Base-by-base conservation (phyloP, 208 protist species). In the Trypanosoma brucei region DNA sequence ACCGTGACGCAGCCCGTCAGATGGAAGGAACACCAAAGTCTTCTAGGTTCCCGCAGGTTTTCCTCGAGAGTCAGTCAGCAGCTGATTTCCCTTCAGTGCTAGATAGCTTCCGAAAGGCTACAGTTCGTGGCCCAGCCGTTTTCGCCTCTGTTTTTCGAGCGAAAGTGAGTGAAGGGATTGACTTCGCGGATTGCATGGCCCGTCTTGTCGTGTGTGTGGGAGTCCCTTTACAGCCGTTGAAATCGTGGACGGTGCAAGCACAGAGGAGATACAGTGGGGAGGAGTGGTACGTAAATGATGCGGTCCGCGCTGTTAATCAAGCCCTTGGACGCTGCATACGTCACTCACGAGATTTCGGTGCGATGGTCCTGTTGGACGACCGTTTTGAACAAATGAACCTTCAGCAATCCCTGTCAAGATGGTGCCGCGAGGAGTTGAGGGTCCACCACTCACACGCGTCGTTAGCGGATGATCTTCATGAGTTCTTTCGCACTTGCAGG, bases 291-390 rank as follows among this genome's bases (percentile, higher is more conserved):
- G 55, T 59, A 0, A 79, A 65, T 34, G 83, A 96, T 44, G 85
- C 96, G 0, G 70, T 91, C 45, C 81, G 96, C 9, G 94, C 96
- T 2, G 94, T 98, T 9, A 99, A 99, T 68, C 97, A 99, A 73
- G 93, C 95, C 5, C 79, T 98, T 6, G 97, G 97, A 31, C 84
- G 97, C 11, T 96, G 97, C 55, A 94, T 99, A 55, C 85, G 97
- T 0, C 95, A 99, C 59, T 50, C 59, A 8, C 53, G 83, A 7
- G 97, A 99, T 79, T 98, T 93, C 68, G 97, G 96, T 11, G 94
- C 90, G 31, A 84, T 99, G 30, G 68, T 98, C 5, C 73, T 99
- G 14, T 59, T 86, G 50, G 97, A 99, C 65, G 86, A 89, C 40
- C 81, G 95, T 31, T 98, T 81, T 62, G 77, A 68, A 40, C 62